A percentile compares a stretch with the other conserved stretches of the same genome.
These are phyloP conservation scores for Pythium vanterpoolii DNA, from an alignment of 352 stramenopile species.

Conservation along the genomic window DNA sequence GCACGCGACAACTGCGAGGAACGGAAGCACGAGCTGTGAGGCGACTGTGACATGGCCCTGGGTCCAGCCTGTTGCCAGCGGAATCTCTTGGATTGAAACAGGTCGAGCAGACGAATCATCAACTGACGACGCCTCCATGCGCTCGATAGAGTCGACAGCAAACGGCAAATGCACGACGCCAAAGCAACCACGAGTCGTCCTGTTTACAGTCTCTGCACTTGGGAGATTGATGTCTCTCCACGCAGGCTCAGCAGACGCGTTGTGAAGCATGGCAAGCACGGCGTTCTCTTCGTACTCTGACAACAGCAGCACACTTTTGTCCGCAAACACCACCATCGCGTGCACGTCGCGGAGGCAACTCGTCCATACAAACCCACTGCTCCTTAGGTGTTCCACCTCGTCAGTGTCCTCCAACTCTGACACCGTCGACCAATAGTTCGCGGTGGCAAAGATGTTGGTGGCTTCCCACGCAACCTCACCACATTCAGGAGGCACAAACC, in stretches of 20 bases:
- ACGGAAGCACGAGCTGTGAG: background rate
- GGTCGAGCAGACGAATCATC: background rate
- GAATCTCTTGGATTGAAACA: background rate
- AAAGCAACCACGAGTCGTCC: background rate
- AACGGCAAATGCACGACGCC: constrained; percentile 9
- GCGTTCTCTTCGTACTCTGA: constrained; percentile 18
- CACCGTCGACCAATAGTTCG: constrained; percentile 40
- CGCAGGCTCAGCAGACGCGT: background rate
- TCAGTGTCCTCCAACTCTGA: background rate
- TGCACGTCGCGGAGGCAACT: constrained; percentile 4
- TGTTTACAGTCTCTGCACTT: background rate
- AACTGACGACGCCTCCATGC: background rate
- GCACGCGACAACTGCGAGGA: constrained; percentile 4
- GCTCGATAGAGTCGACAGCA: background rate
- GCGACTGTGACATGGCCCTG: background rate
- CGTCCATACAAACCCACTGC: constrained; percentile 3
- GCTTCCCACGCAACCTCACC: constrained; percentile 25
- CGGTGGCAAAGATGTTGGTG: constrained; percentile 31
- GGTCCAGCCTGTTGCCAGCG: constrained; percentile 6
- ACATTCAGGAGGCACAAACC: constrained; percentile 1
- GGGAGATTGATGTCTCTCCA: background rate
- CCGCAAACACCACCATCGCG: constrained; percentile 7
- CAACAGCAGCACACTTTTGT: constrained; percentile 3
- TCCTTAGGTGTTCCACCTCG: background rate
- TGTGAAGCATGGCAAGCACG: constrained; percentile 6